Conservation (phyloP, 148 eudicot species). For the Chenopodium quinoa region DNA sequence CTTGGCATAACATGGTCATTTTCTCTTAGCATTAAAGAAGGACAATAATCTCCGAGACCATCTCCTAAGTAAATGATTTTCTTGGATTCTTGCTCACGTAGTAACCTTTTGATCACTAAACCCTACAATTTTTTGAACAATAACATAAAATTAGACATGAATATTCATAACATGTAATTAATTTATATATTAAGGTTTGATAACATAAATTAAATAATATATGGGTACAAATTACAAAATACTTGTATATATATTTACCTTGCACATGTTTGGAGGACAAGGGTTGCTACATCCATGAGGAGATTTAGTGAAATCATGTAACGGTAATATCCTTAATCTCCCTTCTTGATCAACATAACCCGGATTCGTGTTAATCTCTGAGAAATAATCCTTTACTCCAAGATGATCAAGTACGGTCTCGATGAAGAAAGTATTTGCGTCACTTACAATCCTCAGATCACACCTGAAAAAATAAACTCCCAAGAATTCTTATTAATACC, state of each 20-base stretch:
- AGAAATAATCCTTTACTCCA: conserved; percentile 52
- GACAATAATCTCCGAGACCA: no score
- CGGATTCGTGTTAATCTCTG: conserved; percentile 75
- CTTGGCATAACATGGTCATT: no score
- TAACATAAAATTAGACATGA: background rate
- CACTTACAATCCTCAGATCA: conserved; percentile 72
- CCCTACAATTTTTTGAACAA: no score
- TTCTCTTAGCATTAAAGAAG: no score
- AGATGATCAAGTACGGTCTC: conserved; percentile 65
- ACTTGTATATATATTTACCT: conserved; percentile 34
- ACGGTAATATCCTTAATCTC: conserved; percentile 59
- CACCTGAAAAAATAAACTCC: conserved; percentile 39
- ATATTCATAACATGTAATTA: no score
- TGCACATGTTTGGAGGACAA: conserved; percentile 97
- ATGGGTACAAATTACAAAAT: no score
- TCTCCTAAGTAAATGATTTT: no score
- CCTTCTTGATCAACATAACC: conserved; percentile 58
- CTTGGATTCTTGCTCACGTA: no score
- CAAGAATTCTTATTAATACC: no score
- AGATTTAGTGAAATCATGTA: conserved; percentile 50
- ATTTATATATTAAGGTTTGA: no score
- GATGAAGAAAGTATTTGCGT: conserved; percentile 28
- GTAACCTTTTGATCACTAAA: no score
- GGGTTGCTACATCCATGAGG: conserved; percentile 51
- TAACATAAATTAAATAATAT: no score